These are phyloP conservation scores for Clavispora vitiphila DNA, from an alignment of 805 yeast species.

Conservation along the genomic window DNA sequence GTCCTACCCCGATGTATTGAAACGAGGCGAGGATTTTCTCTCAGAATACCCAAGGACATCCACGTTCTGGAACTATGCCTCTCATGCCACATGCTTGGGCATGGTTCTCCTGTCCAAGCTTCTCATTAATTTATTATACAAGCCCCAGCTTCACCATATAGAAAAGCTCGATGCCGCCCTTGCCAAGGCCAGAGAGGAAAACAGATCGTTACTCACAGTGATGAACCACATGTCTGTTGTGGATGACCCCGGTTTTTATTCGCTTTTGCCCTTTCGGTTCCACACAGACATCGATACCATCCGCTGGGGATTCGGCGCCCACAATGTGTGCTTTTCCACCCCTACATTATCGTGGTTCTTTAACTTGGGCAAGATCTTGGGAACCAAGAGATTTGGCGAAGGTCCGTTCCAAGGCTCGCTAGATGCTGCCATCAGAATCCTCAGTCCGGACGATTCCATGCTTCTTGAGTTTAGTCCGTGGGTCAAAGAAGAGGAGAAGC, in stretches of 20 bases:
- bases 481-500: constrained; percentile 23
- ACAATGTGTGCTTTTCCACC: constrained; percentile 77
- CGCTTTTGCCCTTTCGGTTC: constrained; percentile 69
- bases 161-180: constrained; percentile 64
- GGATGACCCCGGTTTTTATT: constrained; percentile 92
- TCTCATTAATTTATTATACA: constrained; percentile 56
- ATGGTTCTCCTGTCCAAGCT: constrained; percentile 64
- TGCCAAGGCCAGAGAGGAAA: constrained; percentile 56
- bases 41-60: constrained; percentile 55
- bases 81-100: constrained; percentile 62
- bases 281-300: constrained; percentile 59
- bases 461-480: constrained; percentile 38
- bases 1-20: constrained; percentile 66
- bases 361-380: constrained; percentile 81
- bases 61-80: constrained; percentile 58
- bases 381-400: constrained; percentile 82
- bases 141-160: constrained; percentile 56
- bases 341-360: constrained; percentile 55
- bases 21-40: constrained; percentile 70
- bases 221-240: constrained; percentile 92
- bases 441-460: constrained; percentile 72
- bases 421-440: constrained; percentile 77
- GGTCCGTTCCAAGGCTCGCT: constrained; percentile 91
- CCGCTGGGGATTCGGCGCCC: constrained; percentile 95
- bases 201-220: constrained; percentile 73